Evolutionary conservation across 805 yeast species (phyloP).

Genomic region (Wickerhamomyces strasburgensis): DNA sequence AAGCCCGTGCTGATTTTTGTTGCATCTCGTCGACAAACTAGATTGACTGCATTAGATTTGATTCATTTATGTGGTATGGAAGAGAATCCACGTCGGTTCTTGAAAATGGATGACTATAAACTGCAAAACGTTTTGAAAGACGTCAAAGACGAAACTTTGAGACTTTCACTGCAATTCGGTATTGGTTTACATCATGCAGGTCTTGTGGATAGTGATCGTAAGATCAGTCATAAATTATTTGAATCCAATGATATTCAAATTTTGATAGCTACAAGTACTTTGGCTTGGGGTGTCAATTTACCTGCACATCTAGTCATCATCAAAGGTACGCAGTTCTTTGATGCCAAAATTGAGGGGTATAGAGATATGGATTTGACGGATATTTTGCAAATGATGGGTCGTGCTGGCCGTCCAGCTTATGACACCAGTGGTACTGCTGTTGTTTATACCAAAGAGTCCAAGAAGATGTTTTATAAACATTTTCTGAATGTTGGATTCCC

Average conservation of each 20-base stretch:
- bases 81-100: constrained; percentile 55
- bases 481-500: constrained; percentile 93
- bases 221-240: constrained; percentile 82
- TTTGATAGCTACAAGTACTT: constrained; percentile 89
- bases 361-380: constrained; percentile 92
- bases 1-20: constrained; percentile 95
- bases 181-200: constrained; percentile 98
- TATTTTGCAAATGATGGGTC: constrained; percentile 95
- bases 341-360: constrained; percentile 90
- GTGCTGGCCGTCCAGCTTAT: constrained; percentile 98
- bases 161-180: constrained; percentile 74
- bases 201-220: constrained; percentile 84
- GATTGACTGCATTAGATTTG: constrained; percentile 73
- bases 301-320: constrained; percentile 97
- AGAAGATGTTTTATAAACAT: constrained; percentile 80
- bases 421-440: constrained; percentile 91
- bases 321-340: constrained; percentile 95
- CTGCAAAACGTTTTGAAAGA: constrained; percentile 56
- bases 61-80: constrained; percentile 63
- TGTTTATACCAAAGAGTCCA: constrained; percentile 76
- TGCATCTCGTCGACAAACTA: constrained; percentile 93
- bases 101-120: constrained; percentile 46
- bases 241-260: constrained; percentile 81
- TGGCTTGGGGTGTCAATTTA: constrained; percentile 98
- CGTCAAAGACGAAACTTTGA: constrained; percentile 72